A percentile compares a stretch with the other conserved stretches of the same genome.
Conservation (phyloP, 441 rosid species). For the Eutrema salsugineum region DNA sequence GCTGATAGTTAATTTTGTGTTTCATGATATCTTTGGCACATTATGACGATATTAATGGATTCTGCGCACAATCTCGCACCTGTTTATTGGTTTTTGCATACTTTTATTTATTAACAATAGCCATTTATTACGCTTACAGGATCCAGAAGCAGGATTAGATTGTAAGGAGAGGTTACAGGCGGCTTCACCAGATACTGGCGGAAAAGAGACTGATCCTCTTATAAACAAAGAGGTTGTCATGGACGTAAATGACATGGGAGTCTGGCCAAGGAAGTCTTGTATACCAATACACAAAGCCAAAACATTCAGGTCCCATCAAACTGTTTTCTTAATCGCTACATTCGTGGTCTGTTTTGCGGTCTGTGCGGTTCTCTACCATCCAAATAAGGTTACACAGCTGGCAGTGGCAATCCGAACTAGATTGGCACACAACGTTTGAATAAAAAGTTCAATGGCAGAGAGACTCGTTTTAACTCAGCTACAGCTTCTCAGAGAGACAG, state of each 20-base stretch:
- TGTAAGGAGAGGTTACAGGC: slow-evolving; percentile 18
- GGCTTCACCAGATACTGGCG: slow-evolving; percentile 14
- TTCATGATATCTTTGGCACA: neutral
- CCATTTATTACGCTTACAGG: slow-evolving; percentile 41
- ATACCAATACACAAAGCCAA: slow-evolving; percentile 27
- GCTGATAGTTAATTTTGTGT: neutral
- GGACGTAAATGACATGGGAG: slow-evolving; percentile 41
- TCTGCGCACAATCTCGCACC: neutral
- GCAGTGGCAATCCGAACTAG: slow-evolving; percentile 65
- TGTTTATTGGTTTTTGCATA: neutral
- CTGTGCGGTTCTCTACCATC: slow-evolving; percentile 74
- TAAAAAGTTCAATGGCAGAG: neutral
- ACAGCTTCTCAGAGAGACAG: slow-evolving; percentile 20
- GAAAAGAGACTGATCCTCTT: slow-evolving; percentile 49
- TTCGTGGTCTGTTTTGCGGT: slow-evolving; percentile 62
- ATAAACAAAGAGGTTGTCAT: slow-evolving; percentile 48
- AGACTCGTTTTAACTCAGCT: neutral
- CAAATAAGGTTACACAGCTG: slow-evolving; percentile 60
- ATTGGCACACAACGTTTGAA: slow-evolving; percentile 35
- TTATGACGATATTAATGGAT: neutral
- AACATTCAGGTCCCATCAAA: slow-evolving; percentile 39
- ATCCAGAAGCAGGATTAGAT: slow-evolving; percentile 33
- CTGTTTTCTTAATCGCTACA: slow-evolving; percentile 37
- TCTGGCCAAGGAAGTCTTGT: slow-evolving; percentile 44
- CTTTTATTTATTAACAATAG: neutral